phyloP scores from a whole-genome alignment of 371 early-diverging fungal genomes.

The Rhizopus delemar region DNA sequence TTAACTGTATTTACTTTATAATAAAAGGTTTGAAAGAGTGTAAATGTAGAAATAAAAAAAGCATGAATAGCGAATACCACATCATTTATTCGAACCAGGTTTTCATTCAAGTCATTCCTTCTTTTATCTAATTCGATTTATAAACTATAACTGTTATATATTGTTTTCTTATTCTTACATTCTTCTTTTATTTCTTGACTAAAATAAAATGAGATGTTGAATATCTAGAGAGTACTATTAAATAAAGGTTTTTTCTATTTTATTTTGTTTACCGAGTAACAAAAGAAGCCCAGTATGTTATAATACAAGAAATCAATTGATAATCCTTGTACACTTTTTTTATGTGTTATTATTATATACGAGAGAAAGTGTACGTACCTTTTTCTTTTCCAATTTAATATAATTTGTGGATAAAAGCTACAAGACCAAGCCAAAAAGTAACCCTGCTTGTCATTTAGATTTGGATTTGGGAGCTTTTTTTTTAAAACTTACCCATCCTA shows the following conservation, averaged over 20 bases:
- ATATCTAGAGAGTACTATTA: conserved; percentile 32
- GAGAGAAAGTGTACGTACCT: conserved; percentile 23
- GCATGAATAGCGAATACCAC: conserved; percentile 89
- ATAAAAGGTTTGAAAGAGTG: conserved; percentile 68
- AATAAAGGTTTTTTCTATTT: not conserved
- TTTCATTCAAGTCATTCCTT: conserved; percentile 68
- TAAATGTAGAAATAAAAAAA: conserved; percentile 64
- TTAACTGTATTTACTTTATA: conserved; percentile 61
- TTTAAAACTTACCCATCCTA: no score
- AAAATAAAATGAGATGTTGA: conserved; percentile 75
- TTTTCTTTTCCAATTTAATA: conserved; percentile 43
- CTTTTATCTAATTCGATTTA: conserved; percentile 43
- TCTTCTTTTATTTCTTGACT: conserved; percentile 69
- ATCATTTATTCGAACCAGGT: conserved; percentile 85
- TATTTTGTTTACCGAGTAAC: conserved; percentile 63
- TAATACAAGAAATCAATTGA: conserved; percentile 88
- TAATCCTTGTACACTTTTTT: conserved; percentile 75
- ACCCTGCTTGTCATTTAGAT: conserved; percentile 13
- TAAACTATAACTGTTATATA: no score
- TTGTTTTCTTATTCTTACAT: conserved; percentile 39
- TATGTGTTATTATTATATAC: not conserved
- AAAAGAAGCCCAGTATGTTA: conserved; percentile 84
- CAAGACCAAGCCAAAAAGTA: conserved; percentile 49
- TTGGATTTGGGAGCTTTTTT: no score
- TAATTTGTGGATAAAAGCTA: conserved; percentile 48